phyloP scores from a whole-genome alignment of 495 filamentous ascomycete genomes.

The Aspergillus biplanus region DNA sequence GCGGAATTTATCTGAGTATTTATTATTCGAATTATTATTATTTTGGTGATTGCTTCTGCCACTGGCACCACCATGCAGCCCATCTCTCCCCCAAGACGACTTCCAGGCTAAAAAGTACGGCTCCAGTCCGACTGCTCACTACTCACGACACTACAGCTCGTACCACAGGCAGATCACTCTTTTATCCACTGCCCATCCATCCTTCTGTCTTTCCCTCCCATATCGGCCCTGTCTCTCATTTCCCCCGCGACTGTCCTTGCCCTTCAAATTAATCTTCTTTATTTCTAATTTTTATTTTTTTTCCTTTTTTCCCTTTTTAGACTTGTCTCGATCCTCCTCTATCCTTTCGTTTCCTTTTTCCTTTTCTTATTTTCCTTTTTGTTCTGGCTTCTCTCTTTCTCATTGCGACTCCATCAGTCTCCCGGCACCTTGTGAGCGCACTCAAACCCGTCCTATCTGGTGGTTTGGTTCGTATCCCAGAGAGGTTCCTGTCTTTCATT shows the following conservation, averaged over 20 bases:
- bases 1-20: slow-evolving; percentile 12
- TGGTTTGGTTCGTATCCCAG: slow-evolving; percentile 24
- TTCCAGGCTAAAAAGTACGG: slow-evolving; percentile 33
- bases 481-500: slow-evolving; percentile 44
- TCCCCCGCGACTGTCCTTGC: slow-evolving; percentile 33
- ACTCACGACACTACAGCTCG: slow-evolving; percentile 37
- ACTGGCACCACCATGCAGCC: slow-evolving; percentile 18
- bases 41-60: slow-evolving; percentile 12
- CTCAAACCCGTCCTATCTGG: slow-evolving; percentile 18
- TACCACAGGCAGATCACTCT: slow-evolving; percentile 50
- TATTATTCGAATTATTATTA: slow-evolving; percentile 10
- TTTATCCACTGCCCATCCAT: slow-evolving; percentile 45
- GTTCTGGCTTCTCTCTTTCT: slow-evolving; percentile 32
- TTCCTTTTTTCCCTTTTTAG: slow-evolving; percentile 36
- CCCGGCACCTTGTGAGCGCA: slow-evolving; percentile 23
- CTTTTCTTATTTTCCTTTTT: slow-evolving; percentile 29
- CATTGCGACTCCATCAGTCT: slow-evolving; percentile 33
- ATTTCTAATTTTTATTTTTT: slow-evolving; percentile 30
- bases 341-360: slow-evolving; percentile 28
- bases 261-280: slow-evolving; percentile 31
- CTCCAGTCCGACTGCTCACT: slow-evolving; percentile 40
- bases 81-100: slow-evolving; percentile 18
- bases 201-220: slow-evolving; percentile 33
- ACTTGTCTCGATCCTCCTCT: slow-evolving; percentile 30
- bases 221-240: slow-evolving; percentile 45